phyloP scores from a whole-genome alignment of 208 protist species.

The Trypanosoma lewisi region DNA sequence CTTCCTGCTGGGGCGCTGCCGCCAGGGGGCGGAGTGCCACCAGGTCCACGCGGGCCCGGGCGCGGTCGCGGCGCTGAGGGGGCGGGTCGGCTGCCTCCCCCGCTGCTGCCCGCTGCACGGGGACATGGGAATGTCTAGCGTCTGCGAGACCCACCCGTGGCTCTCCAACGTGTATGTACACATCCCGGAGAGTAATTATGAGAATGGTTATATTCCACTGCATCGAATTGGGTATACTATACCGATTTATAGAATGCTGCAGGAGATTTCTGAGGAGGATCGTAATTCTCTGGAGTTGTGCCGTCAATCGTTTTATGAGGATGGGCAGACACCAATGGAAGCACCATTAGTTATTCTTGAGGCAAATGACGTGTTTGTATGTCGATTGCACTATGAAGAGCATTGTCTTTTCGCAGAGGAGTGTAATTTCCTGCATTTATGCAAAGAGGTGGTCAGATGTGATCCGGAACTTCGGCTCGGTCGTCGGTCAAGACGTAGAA shows the following conservation, averaged over 20 bases:
- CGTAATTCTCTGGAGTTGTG: slow-evolving; percentile 22
- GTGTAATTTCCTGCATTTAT: slow-evolving; percentile 82
- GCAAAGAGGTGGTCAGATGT: slow-evolving; percentile 40
- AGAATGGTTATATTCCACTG: slow-evolving; percentile 38
- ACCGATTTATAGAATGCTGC: slow-evolving; percentile 45
- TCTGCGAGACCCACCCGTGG: slow-evolving; percentile 4
- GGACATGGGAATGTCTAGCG: slow-evolving; percentile 28
- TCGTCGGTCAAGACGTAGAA: background rate
- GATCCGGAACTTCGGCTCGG: slow-evolving; percentile 9
- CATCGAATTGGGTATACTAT: slow-evolving; percentile 60
- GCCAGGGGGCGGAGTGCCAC: slow-evolving; percentile 61
- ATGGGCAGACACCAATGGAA: background rate
- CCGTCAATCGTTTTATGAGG: slow-evolving; percentile 8
- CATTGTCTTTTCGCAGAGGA: slow-evolving; percentile 80
- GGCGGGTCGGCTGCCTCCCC: slow-evolving; percentile 49
- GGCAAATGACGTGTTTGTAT: slow-evolving; percentile 26
- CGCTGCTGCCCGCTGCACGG: slow-evolving; percentile 72
- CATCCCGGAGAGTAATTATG: slow-evolving; percentile 7
- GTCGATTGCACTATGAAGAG: slow-evolving; percentile 59
- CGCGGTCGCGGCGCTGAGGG: slow-evolving; percentile 47
- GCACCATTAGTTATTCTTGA: slow-evolving; percentile 2
- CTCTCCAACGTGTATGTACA: slow-evolving; percentile 10
- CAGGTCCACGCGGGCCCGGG: slow-evolving; percentile 70
- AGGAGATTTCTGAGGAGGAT: background rate
- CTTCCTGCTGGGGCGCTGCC: slow-evolving; percentile 54